Base-by-base conservation (phyloP, 2,329 filamentous ascomycete genomes). In the Penicillium sp. region DNA sequence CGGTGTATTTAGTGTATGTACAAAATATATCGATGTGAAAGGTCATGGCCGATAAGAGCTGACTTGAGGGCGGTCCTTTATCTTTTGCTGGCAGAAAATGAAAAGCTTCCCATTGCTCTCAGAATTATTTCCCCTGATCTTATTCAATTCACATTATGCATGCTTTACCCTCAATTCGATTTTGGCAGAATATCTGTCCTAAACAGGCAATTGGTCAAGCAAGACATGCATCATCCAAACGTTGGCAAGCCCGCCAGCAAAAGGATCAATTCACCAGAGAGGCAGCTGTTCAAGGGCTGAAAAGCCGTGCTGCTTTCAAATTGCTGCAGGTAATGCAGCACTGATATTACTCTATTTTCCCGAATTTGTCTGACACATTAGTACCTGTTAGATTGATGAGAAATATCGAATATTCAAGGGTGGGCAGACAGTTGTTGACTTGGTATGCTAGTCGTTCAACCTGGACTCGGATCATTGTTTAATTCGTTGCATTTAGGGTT, bases 251-350 rank as follows among this genome's bases (percentile, higher is more conserved):
- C 50, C 87, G 94, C 19, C 92, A 97, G 69, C 78, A 78, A 37
- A 82, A 75, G 38, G 94, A 99, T 75, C 75, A 75, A 17, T 96
- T 86, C 70, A 84, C 88, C 0, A 84, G 84, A 53, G 84, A 89
- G 65, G 92, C 94, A 43, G 88, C 86, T 67, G 85, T 95, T 2
- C 82, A 89, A 62, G 88, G 88, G 0, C 77, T 97, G 55, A 97
- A 93, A 75, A 95, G 91, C 66, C 85, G 94, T 59, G 94, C 94
- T 26, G 94, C 92, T 0, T 97, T 94, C 74, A 99, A 99, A 74
- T 79, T 99, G 10, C 75, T 97, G 17, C 89, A 97, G 80, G 91
- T 91, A 69, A 22, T 49, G 8, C 40, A 37, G 10, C 30, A 22
- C 28, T 7, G 38, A 35, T 11, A 17, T 26, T 33, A 11, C 11